Evolutionary conservation across 1,284 basidiomycete genomes (phyloP).

Genomic region (Apiotrichum gamsii): DNA sequence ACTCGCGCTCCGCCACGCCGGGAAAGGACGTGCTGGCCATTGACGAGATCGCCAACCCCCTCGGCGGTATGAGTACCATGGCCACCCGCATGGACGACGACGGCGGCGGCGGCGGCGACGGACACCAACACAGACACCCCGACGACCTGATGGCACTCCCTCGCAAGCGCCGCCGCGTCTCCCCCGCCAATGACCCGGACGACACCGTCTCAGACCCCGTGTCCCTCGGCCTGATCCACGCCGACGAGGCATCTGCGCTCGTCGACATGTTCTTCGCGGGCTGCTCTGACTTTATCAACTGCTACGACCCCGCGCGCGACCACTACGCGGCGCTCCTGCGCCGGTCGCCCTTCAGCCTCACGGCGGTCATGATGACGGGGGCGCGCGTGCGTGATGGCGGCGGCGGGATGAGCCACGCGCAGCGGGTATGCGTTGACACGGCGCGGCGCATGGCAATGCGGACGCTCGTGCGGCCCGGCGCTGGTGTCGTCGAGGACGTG

Average conservation of each 20-base stretch:
- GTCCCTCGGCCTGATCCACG: conserved; percentile 56
- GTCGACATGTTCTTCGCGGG: conserved; percentile 72
- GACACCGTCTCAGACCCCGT: conserved; percentile 14
- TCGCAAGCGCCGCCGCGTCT: too few relatives aligned
- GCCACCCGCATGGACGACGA: conserved; percentile 17
- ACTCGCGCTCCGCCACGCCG: not conserved
- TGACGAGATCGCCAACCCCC: conserved; percentile 18
- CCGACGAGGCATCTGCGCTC: conserved; percentile 66
- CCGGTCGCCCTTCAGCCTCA: conserved; percentile 30
- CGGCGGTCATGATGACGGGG: conserved; percentile 78
- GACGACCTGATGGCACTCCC: not conserved
- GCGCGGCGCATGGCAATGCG: conserved; percentile 71
- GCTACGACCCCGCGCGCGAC: conserved; percentile 66
- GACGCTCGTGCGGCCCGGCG: conserved; percentile 71
- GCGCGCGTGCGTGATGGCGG: conserved; percentile 74
- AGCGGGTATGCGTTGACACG: conserved; percentile 51
- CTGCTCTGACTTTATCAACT: conserved; percentile 74
- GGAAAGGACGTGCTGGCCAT: conserved; percentile 14
- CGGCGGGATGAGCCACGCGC: conserved; percentile 32
- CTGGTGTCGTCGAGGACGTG: conserved; percentile 67
- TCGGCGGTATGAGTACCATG: conserved; percentile 19
- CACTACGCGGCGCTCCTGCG: conserved; percentile 54
- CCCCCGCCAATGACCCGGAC: not conserved
- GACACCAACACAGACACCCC: not conserved
- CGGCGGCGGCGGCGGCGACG: conserved; percentile 4